Evolutionary conservation across 1,284 basidiomycete species (phyloP).

Genomic region (Agroathelia rolfsii): DNA sequence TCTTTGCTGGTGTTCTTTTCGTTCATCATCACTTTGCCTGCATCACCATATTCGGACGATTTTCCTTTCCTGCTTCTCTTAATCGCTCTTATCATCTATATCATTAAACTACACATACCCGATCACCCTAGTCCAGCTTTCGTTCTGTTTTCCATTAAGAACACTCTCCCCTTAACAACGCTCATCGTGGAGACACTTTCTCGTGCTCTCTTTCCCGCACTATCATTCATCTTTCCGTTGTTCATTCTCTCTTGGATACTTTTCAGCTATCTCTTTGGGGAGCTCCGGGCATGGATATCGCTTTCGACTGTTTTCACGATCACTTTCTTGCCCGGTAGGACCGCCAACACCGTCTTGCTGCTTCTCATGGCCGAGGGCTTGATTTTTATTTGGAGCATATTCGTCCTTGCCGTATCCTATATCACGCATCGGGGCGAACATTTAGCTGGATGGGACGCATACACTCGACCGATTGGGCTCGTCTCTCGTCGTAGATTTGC

Average conservation of each 20-base stretch:
- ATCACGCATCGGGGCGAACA: too few relatives aligned
- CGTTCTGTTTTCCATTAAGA: constrained; percentile 26
- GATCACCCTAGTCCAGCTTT: constrained; percentile 31
- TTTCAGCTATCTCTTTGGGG: constrained; percentile 29
- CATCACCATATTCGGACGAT: constrained; percentile 27
- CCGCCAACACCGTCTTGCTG: constrained; percentile 24
- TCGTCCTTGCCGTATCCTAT: constrained; percentile 24
- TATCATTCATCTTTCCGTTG: constrained; percentile 38
- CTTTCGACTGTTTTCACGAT: constrained; percentile 23
- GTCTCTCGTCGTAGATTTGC: constrained; percentile 34
- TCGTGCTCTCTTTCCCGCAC: constrained; percentile 27
- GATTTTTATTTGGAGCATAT: too few relatives aligned
- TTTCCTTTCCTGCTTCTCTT: constrained; percentile 30
- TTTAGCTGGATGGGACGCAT: constrained; percentile 40
- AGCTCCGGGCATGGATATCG: too few relatives aligned
- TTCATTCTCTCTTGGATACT: constrained; percentile 32
- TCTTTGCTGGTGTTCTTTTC: constrained; percentile 24
- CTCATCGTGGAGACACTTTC: constrained; percentile 29
- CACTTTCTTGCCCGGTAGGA: constrained; percentile 35
- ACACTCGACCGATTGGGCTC: constrained; percentile 31
- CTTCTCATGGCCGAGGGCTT: constrained; percentile 19
- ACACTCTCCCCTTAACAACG: constrained; percentile 32
- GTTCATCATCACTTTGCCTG: constrained; percentile 22
- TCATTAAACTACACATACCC: constrained; percentile 35
- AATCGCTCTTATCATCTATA: constrained; percentile 27